phyloP scores from a whole-genome alignment of 306 rosid species.

The Sechiopsis laciniata region DNA sequence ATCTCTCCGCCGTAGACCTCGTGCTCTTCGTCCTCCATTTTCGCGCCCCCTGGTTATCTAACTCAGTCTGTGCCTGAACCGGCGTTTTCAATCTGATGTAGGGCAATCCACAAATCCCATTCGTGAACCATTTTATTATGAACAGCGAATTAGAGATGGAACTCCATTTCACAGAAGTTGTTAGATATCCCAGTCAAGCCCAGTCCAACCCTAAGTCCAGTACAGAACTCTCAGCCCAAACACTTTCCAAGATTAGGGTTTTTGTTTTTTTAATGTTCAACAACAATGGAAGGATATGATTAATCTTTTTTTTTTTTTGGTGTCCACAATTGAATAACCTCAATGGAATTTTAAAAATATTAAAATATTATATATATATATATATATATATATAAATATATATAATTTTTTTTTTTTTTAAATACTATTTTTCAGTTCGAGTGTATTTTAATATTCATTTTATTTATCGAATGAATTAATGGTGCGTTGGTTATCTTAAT shows the following conservation, averaged over 20 bases:
- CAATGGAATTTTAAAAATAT: neutral
- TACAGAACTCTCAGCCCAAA: neutral
- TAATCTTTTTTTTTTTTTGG: neutral
- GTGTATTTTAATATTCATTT: too few relatives aligned
- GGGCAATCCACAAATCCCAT: neutral
- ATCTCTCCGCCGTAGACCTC: slow-evolving; percentile 97
- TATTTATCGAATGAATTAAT: too few relatives aligned
- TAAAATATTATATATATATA: neutral
- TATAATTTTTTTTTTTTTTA: too few relatives aligned
- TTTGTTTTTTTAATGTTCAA: neutral
- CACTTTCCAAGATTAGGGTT: neutral
- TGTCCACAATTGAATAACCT: too few relatives aligned
- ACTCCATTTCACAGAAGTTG: neutral
- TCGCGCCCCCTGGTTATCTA: slow-evolving; percentile 17
- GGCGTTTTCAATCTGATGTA: slow-evolving; percentile 4
- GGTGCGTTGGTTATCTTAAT: too few relatives aligned
- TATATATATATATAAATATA: too few relatives aligned
- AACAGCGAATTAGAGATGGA: neutral
- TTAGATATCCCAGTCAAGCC: neutral
- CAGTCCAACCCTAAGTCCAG: slow-evolving; percentile 7
- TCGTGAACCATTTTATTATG: neutral
- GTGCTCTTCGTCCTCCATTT: slow-evolving; percentile 87
- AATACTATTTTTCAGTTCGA: too few relatives aligned
- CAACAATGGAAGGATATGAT: too few relatives aligned
- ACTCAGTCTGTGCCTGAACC: neutral